Evolutionary conservation across 2,329 filamentous ascomycete species (phyloP).

Genomic region (Alternaria brassicicola): DNA sequence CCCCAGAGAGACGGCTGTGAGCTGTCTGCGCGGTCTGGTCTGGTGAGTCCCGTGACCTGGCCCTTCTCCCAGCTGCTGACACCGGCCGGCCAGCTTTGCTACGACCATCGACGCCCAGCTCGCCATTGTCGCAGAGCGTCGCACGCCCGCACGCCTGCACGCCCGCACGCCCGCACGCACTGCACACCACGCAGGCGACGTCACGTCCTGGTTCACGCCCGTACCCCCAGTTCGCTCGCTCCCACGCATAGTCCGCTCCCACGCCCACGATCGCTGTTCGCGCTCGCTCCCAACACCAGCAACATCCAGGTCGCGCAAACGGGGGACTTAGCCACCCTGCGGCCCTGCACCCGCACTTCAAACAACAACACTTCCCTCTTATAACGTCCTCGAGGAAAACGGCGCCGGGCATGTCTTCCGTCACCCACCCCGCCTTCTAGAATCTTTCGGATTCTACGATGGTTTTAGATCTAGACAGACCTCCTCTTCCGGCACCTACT

Average conservation of each 20-base stretch:
- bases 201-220: conserved; percentile 1
- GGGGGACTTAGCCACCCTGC: conserved; percentile 33
- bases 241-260: neutral
- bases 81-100: conserved; percentile 17
- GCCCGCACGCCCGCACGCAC: no score
- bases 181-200: neutral
- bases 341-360: conserved; percentile 15
- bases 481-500: conserved; percentile 79
- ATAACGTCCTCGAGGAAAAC: conserved; percentile 19
- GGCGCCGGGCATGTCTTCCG: conserved; percentile 40
- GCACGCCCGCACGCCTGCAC: no score
- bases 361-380: conserved; percentile 7
- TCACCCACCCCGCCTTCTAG: conserved; percentile 36
- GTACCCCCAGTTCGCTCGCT: neutral
- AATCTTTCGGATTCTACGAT: conserved; percentile 46
- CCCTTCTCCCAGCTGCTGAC: conserved; percentile 12
- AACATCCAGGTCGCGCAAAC: conserved; percentile 28
- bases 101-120: conserved; percentile 18
- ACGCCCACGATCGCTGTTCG: conserved; percentile 13
- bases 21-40: conserved; percentile 14
- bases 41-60: conserved; percentile 1
- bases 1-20: conserved; percentile 9
- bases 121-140: conserved; percentile 21
- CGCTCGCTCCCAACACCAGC: conserved; percentile 16
- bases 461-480: conserved; percentile 55